Base-by-base conservation (phyloP, 176 grass and related monocot species). In the Bolboschoenus planiculmis region DNA sequence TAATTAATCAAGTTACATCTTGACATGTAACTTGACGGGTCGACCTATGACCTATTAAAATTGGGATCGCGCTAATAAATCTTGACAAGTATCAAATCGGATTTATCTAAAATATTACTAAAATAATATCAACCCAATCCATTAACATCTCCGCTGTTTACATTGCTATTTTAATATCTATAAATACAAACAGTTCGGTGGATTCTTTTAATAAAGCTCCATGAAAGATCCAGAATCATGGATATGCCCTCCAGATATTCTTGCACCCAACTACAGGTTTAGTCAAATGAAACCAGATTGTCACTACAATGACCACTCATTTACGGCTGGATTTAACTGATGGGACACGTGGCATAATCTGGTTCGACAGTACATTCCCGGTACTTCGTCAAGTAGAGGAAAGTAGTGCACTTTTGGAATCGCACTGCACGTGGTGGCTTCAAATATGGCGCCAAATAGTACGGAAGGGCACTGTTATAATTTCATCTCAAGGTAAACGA, bases 361-460 rank as follows among this genome's bases (percentile, higher is more conserved):
- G 47, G 26, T 3, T 35, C 15, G 77, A 78, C 47, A 33, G 47
- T 27, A 78, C 39, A 77, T 67, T 67, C 63, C 63, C 42, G 11
- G 42, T 75, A 48, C 42, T 0, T 75, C 11, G n/a, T 21, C 55
- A 59, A 34, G n/a, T 36, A 80, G 14, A 48, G 39, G 4, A 80
- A 80, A 40, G 24, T 59, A 39, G 34, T 42, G 20, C 21, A 80
- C 6, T 39, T 59, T 80, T 27, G 31, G 11, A 62, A 30, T 60
- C 29, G 53, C 36, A 81, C 23, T 46, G 56, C 56, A 82, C 57
- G 55, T 82, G 16, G 55, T 64, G 9, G 39, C 79, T 63, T 81
- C 79, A 63, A 63, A 63, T 81, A 43, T 35, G 56, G 79, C 56
- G 36, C 79, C 56, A 81, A 81, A 81, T 63, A 21, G 18, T 81